Evolutionary conservation across 2,329 filamentous ascomycete species (phyloP), one percentile per base, ranked within the genome.

Genomic region (Talaromyces islandicus): DNA sequence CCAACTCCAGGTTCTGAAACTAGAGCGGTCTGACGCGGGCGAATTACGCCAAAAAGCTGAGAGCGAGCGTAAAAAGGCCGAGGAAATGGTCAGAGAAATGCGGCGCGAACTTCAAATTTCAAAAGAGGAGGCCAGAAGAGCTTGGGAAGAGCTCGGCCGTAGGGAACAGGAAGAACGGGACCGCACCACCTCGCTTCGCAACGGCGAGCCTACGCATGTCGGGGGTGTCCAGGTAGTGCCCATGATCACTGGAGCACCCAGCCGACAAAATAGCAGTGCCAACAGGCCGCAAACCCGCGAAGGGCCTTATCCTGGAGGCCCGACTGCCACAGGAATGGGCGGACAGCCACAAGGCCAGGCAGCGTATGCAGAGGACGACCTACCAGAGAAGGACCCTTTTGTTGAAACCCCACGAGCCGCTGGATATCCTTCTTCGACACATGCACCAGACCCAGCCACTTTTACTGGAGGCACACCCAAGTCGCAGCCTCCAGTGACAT

Each of bases 191-290:
- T 92, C 91, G n/a, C 80, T 99, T 25, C 88, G 94, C 68, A 89
- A 90, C 64, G 94, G 94, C 7, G 87, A 92, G 62, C 90, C 93
- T 14, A 97, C 92, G 1, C 81, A 95, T 54, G 90, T 99, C 9
- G 92, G 92, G 54, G 93, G 93, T 48, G 91, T 97, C 12, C 92
- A 97, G 70, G 94, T 99, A 12, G 90, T 97, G 19, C 94, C 94
- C 7, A 96, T 95, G 90, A 88, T 88, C 52, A 88, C 89, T 65
- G 87, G 87, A 10, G 81, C 87, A 12, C 81, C 83, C 2, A 85
- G 82, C 68, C 83, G 81, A 50, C 80, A 81, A 59, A 78, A 74
- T 24, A 81, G 79, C 64, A 75, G 76, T 11, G 59, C 59, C 14
- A 79, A 77, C 52, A 72, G 75, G 21, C 78, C 80, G 14, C 74